Percentiles rank a stretch among this genome's conserved stretches.
Conservation (phyloP, 1,139 yeast species). For the Kazachstania sp. region DNA sequence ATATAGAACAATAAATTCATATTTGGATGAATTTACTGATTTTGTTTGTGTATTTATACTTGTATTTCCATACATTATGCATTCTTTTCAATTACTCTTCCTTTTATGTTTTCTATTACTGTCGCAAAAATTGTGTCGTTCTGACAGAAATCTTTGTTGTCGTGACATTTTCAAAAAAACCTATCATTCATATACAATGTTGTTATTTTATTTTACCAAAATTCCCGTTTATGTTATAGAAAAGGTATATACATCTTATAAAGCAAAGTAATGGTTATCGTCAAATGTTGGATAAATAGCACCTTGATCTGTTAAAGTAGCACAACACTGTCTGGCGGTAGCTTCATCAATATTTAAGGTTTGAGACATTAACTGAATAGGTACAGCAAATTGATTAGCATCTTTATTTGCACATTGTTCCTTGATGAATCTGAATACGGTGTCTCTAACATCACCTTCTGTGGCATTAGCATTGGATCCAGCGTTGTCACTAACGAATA, state of each 20-base stretch:
- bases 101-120: no score
- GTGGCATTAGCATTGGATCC: not conserved
- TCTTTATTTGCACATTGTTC: slow-evolving; percentile 37
- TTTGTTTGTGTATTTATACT: no score
- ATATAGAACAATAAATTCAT: not conserved
- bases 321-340: slow-evolving; percentile 43
- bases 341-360: slow-evolving; percentile 43
- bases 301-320: slow-evolving; percentile 53
- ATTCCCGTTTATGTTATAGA: not conserved
- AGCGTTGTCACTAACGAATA: not conserved
- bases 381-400: slow-evolving; percentile 67
- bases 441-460: slow-evolving; percentile 33
- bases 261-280: slow-evolving; percentile 50
- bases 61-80: no score
- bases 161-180: no score
- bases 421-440: slow-evolving; percentile 44
- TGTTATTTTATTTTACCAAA: not conserved
- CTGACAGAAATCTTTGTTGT: no score
- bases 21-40: not conserved
- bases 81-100: no score
- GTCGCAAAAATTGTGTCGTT: no score
- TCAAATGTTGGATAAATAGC: slow-evolving; percentile 59
- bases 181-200: no score
- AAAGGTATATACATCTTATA: slow-evolving; percentile 31
- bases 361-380: slow-evolving; percentile 51